These are phyloP conservation scores for Tulasnella sp. DNA, from an alignment of 768 basidiomycete genomes.

Conservation along the genomic window DNA sequence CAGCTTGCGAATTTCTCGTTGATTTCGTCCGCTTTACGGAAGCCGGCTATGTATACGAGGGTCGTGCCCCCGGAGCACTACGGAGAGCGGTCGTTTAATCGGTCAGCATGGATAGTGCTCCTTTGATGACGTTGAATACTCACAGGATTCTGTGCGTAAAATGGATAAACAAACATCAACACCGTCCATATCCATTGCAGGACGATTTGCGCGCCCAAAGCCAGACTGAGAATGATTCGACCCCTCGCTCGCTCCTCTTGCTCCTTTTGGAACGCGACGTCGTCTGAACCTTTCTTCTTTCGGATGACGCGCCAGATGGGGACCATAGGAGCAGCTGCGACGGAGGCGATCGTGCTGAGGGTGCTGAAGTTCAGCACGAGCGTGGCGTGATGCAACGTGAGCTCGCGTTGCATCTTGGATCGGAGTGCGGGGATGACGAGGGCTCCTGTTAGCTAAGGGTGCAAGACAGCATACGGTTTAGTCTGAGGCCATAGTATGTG, in stretches of 20 bases:
- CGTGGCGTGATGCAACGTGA: slow-evolving; percentile 18
- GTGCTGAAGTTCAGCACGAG: slow-evolving; percentile 21
- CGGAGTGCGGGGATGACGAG: slow-evolving; percentile 20
- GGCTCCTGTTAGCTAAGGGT: slow-evolving; percentile 12
- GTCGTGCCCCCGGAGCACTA: slow-evolving; percentile 12
- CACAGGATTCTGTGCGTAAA: slow-evolving; percentile 8
- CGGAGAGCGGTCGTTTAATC: too few species aligned
- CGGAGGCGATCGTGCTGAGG: slow-evolving; percentile 17
- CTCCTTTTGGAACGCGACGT: neutral
- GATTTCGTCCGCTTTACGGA: slow-evolving; percentile 4
- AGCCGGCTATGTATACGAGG: slow-evolving; percentile 11
- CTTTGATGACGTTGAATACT: neutral
- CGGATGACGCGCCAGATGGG: slow-evolving; percentile 18
- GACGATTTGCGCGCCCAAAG: slow-evolving; percentile 2
- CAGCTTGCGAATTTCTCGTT: slow-evolving; percentile 11
- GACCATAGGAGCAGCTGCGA: slow-evolving; percentile 17
- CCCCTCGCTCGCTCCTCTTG: neutral
- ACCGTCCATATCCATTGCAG: slow-evolving; percentile 18
- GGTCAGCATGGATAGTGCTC: too few species aligned
- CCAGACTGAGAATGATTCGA: slow-evolving; percentile 10
- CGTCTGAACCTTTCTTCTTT: neutral
- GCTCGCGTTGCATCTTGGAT: slow-evolving; percentile 15
- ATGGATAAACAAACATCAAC: slow-evolving; percentile 10
- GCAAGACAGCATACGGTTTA: neutral
- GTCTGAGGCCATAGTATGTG: too few species aligned